These are phyloP conservation scores for Canavalia ensiformis DNA, from an alignment of 306 rosid species.

Conservation along the genomic window DNA sequence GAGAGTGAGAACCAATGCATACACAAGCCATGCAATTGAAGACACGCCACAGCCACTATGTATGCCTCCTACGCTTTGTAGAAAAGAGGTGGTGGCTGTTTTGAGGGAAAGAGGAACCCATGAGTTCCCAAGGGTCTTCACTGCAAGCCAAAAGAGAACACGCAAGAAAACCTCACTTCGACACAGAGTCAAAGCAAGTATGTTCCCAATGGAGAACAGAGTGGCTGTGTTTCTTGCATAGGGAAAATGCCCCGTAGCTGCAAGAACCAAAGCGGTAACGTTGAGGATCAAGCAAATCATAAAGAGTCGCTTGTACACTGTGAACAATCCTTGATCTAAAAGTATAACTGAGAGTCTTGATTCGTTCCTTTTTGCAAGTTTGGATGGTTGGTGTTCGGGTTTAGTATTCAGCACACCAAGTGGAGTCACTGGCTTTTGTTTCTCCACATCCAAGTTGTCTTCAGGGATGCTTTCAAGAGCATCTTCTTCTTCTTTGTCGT, in stretches of 20 bases:
- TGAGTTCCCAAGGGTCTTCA: conserved; percentile 50
- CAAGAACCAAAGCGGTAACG: conserved; percentile 54
- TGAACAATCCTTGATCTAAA: conserved; percentile 67
- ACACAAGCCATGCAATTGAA: conserved; percentile 63
- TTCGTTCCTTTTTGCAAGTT: conserved; percentile 34
- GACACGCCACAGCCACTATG: conserved; percentile 68
- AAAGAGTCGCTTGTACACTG: conserved; percentile 65
- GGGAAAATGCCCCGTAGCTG: conserved; percentile 54
- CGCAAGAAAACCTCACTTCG: conserved; percentile 64
- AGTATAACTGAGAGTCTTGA: conserved; percentile 59
- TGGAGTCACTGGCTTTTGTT: conserved; percentile 19
- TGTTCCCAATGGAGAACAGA: conserved; percentile 70
- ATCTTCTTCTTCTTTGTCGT: not conserved
- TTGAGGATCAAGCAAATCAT: conserved; percentile 49
- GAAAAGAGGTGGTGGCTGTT: conserved; percentile 54
- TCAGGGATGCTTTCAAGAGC: conserved; percentile 1
- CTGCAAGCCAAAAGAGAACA: conserved; percentile 52
- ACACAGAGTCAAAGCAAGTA: conserved; percentile 60
- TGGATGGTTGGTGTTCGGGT: conserved; percentile 39
- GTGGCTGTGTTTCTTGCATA: conserved; percentile 57
- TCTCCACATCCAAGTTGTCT: conserved; percentile 36
- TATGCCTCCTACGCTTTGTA: conserved; percentile 68
- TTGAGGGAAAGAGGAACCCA: conserved; percentile 58
- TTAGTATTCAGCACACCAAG: no score
- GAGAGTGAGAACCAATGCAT: conserved; percentile 56